Evolutionary conservation across 2,329 filamentous ascomycete genomes (phyloP), one percentile per base, ranked within the genome.

Genomic region (Apiospora sp.): DNA sequence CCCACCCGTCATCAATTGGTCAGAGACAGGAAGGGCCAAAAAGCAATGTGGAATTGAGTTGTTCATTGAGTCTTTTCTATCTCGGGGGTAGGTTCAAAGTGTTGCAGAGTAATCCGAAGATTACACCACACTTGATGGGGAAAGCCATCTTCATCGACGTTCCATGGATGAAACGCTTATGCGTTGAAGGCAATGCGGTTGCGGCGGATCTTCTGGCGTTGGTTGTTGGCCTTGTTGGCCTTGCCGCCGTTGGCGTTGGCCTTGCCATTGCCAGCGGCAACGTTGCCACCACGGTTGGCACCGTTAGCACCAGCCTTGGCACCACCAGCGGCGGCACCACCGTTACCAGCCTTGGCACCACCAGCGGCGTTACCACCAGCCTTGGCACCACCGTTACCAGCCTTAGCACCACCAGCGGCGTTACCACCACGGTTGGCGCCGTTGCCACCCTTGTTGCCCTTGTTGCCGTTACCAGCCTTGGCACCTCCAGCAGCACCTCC

Each of bases 331-430:
- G 27, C n/a, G 27, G 27, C 27, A 30, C 27, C 27, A 30, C 27
- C 27, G 27, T 30, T 30, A 58, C 71, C 71, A 24, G 27, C 27
- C 27, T 72, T 73, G 48, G 74, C 51, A 44, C n/a, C 51, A 34
- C 46, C 58, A 4, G 19, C 67, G 7, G 22, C n/a, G 72, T 78
- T 78, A 67, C 77, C 80, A 37, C 69, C 68, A 22, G 49, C 54
- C 3, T 37, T 46, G n/a, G 67, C 68, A 30, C 68, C 72, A 24
- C 51, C 68, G 51, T 37, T 43, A 14, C 49, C 67, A 30, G 27
- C 27, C 27, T 30, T 30, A 27, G 27, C 69, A 30, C n/a, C 51
- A 34, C 46, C 58, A 7, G 24, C 68, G 4, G 37, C 37, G 37
- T 41, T 41, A 14, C 13, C 46, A 8, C n/a, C 41, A 7, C 67